Base-by-base conservation (phyloP, 495 filamentous ascomycete species). In the Wilcoxina mikolae region DNA sequence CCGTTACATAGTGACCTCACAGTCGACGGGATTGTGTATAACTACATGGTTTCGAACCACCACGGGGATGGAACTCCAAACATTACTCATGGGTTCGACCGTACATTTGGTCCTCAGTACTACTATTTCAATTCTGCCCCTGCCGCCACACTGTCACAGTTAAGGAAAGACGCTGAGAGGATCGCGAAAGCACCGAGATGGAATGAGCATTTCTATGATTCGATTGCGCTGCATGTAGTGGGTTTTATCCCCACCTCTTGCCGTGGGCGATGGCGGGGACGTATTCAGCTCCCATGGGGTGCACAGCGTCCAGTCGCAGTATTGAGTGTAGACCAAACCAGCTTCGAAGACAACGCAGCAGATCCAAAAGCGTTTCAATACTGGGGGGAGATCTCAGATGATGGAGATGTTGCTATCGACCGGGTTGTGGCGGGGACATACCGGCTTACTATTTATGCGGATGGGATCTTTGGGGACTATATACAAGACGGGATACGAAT, bases 1-100 rank as follows among this genome's bases (percentile, higher is more conserved):
- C 76, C 75, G 2, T 56, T 76, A 1, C 75, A 78, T 61, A 76
- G 74, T 0, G 76, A 79, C 59, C 65, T 79, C 12, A 72, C 71
- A 0, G 76, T 78, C 12, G 76, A 79, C 55, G 74, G 75, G 3
- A 78, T 78, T 47, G 69, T 78, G 1, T 77, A 77, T 58, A 76
- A 78, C 58, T 64, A 71, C 25, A 51, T 70, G 23, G 74, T 77
- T 1, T 74, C 71, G 3, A 78, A 77, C 47, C 75, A 79, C 57
- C 75, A 79, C 45, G 74, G 75, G 12, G 75, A 75, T 48, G 73
- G 72, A 41, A 72, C 71, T 2, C 76, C 77, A 3, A 77, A 78
- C 35, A 78, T 79, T 57, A 78, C 76, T 0, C 56, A 75, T 57
- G 77, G 77, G 18, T 79, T 78, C 57, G 74, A 78, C 55, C 69